These are phyloP conservation scores for Sporothrix pallida DNA, from an alignment of 2,329 filamentous ascomycete species.

Conservation along the genomic window DNA sequence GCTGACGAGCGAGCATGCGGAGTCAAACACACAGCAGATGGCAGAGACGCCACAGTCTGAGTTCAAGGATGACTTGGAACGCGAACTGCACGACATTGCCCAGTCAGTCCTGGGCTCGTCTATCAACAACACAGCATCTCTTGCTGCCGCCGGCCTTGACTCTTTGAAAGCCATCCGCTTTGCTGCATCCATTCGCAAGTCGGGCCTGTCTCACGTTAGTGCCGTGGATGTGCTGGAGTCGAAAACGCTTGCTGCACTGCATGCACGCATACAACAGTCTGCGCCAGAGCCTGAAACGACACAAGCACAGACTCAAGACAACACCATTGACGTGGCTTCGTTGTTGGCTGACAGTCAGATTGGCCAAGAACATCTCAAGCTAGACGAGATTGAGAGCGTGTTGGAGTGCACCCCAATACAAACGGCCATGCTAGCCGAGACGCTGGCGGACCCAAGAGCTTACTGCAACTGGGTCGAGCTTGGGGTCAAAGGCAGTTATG, in stretches of 20 bases:
- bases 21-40: constrained; percentile 12
- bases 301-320: not conserved
- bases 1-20: constrained; percentile 61
- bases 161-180: constrained; percentile 56
- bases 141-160: constrained; percentile 49
- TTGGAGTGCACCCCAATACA: constrained; percentile 74
- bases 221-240: constrained; percentile 67
- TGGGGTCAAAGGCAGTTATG: constrained; percentile 52
- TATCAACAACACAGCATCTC: constrained; percentile 42
- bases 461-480: constrained; percentile 83
- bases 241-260: constrained; percentile 49
- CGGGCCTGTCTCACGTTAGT: constrained; percentile 57
- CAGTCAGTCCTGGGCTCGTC: constrained; percentile 40
- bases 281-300: not conserved
- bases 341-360: constrained; percentile 34
- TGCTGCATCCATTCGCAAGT: constrained; percentile 65
- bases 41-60: constrained; percentile 18
- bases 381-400: constrained; percentile 28
- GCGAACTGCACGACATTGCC: constrained; percentile 45
- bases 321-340: constrained; percentile 6
- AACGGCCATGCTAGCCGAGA: constrained; percentile 80
- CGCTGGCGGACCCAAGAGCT: constrained; percentile 59
- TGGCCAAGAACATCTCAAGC: not conserved
- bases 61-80: constrained; percentile 45
- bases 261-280: constrained; percentile 33